Evolutionary conservation across 441 rosid species (phyloP), one percentile per base, ranked within the genome.

Genomic region (Arabidopsis lyrata): DNA sequence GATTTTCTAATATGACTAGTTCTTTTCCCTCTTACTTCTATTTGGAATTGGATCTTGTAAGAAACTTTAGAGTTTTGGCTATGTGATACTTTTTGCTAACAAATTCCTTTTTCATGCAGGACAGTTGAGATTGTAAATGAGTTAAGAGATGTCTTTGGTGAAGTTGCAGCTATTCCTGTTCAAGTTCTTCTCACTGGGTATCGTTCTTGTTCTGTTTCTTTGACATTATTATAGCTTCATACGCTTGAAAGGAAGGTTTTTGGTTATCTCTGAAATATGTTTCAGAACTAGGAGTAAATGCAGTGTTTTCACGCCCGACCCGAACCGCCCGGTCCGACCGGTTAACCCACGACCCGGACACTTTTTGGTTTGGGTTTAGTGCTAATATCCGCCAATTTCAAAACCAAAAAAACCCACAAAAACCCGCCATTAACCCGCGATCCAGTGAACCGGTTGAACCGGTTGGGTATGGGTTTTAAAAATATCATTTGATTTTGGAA

Each of bases 171-270:
- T 73, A 81, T 95, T 65, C 96, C 97, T 75, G 82, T 80, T 70
- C 88, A 95, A 86, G 86, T 89, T 83, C 85, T 92, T 67, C 84
- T 81, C 41, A 84, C 87, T 45, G 96, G 97, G 99, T 91, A 88
- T 24, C 2, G 0, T 57, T 71, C 32, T 72, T 59, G 59, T 24
- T 77, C 52, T 70, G 24, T 57, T 39, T 31, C 57, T 44, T 52
- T 42, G 15, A 75, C 22, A 44, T 13, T 59, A 20, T 74, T 31
- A 49, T 24, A 57, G 38, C 54, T 67, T 15, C 2, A 6, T 29
- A 9, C 27, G 58, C 35, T 61, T 61, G 6, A 34, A 16, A 41
- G 5, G 66, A 66, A 44, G 54, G 27, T 12, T 24, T 13, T 56
- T 47, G 52, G 66, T 47, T 73, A 12, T 5, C 47, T 73, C 42